Evolutionary conservation across 257 asterid species (phyloP), one percentile per base, ranked within the genome.

Genomic region (Solanum chilense): DNA sequence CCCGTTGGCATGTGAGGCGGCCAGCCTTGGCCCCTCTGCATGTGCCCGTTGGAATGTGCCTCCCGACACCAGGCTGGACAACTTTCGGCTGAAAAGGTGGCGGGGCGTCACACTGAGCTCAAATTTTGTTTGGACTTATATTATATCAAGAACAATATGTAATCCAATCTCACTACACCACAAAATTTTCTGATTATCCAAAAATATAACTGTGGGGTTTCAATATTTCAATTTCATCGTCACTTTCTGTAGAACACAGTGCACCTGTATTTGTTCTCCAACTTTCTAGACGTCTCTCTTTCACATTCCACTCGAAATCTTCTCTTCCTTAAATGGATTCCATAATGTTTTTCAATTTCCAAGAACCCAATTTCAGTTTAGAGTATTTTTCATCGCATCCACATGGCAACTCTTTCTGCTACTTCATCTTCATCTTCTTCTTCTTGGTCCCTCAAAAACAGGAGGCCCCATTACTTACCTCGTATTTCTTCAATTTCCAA

Each of bases 181-280:
- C 85, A 85, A 82, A 86, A 31, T 9, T 42, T 78, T 66, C 52
- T 80, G 73, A 25, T 27, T 25, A 25, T 45, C 39, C 64, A 33
- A 13, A 16, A 13, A 29, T 88, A 29, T 83, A 16, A 27, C 73
- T 33, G 87, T 87, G 90, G 91, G 90, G 86, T 88, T 86, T 88
- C 86, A 37, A 2, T 35, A 12, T 76, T 69, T 35, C 73, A 21
- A 56, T 86, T 20, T 7, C 45, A 58, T 89, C 89, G 91, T 86
- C 92, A 37, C 73, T 44, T 62, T 86, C n/a, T 69, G 35, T 89
- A 80, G 77, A 27, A 85, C 29, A 73, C 83, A 12, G 20, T 37
- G 66, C 92, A 91, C 92, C 89, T 88, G 91, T 85, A 91, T 86
- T 83, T 88, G 62, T 93, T 92, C 99, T 90, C 93, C 92, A 91